Evolutionary conservation across 352 stramenopile genomes (phyloP), one percentile per base, ranked within the genome.

Genomic region (Phytophthora ramorum): DNA sequence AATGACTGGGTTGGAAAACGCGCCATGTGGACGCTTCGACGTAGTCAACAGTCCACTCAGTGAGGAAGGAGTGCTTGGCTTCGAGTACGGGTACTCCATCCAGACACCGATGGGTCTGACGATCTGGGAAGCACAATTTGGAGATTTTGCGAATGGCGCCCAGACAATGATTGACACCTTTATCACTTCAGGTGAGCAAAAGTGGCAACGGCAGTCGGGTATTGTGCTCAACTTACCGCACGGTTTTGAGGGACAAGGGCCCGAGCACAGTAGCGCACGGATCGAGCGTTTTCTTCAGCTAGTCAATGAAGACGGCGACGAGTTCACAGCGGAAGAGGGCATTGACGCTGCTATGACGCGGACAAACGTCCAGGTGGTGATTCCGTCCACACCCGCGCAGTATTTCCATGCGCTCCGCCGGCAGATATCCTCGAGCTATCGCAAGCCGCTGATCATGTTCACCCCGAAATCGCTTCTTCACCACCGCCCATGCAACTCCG

Each of bases 401-500:
- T 99, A 99, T 69, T 99, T 99, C 73, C 96, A 99, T 68, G 92
- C 87, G 16, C 80, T 99, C 51, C 90, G 96, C 8, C 81, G 96
- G 28, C 88, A 96, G 67, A 77, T 91, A n/a, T 54, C 64, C 22
- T 82, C 73, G 34, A 82, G 66, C 40, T 92, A 89, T 66, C 84
- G 85, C 51, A 96, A 97, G 57, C 89, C 89, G 37, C 59, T 96
- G 14, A 73, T 96, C 20, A 63, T 95, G 41, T 93, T 97, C 24
- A 81, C 81, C 3, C 89, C 89, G 1, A 97, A 97, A 70, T 92
- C 81, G 16, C 66, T 97, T 30, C 70, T 96, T 61, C 89, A 93
- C 41, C 89, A 94, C 63, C 86, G 87, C 13, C 86, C 81, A 26
- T 95, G 85, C 57, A 91, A 81, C 44, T 96, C 89, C 3, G 81